Evolutionary conservation across 768 basidiomycete genomes (phyloP).

Genomic region (Tricholoma furcatifolium): DNA sequence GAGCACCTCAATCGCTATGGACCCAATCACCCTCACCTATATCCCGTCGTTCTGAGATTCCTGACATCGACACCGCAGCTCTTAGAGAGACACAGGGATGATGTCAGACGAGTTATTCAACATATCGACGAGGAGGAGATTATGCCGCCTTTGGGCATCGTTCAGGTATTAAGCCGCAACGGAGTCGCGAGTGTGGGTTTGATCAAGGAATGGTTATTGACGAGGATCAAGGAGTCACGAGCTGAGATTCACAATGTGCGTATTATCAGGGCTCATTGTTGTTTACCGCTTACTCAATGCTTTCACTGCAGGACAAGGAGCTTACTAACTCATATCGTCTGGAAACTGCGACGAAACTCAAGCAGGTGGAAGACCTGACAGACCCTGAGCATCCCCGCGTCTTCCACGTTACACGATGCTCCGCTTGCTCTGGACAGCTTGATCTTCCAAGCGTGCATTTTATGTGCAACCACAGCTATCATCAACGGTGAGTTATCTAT

Average conservation of each 20-base stretch:
- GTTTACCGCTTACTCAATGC: slow-evolving; percentile 1
- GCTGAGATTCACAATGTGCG: slow-evolving; percentile 80
- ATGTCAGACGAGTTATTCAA: slow-evolving; percentile 71
- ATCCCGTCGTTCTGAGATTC: slow-evolving; percentile 86
- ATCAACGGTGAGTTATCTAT: slow-evolving; percentile 69
- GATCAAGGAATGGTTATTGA: slow-evolving; percentile 88
- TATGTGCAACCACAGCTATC: slow-evolving; percentile 98
- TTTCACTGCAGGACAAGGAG: slow-evolving; percentile 68
- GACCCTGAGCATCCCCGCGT: slow-evolving; percentile 79
- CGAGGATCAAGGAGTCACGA: slow-evolving; percentile 69
- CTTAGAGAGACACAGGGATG: slow-evolving; percentile 65
- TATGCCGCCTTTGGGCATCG: slow-evolving; percentile 85
- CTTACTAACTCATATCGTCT: slow-evolving; percentile 85
- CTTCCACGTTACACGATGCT: slow-evolving; percentile 94
- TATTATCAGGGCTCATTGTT: slow-evolving; percentile 11
- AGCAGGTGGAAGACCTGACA: slow-evolving; percentile 78
- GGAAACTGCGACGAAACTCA: slow-evolving; percentile 78
- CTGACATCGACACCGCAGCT: slow-evolving; percentile 80
- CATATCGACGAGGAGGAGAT: slow-evolving; percentile 79
- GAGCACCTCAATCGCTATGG: slow-evolving; percentile 76
- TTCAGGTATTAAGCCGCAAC: slow-evolving; percentile 87
- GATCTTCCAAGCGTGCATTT: slow-evolving; percentile 95
- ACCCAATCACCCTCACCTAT: slow-evolving; percentile 64
- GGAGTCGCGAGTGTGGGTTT: slow-evolving; percentile 88
- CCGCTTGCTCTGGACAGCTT: slow-evolving; percentile 84